Conservation (phyloP, 2,329 filamentous ascomycete species). For the Trichoderma sp. region DNA sequence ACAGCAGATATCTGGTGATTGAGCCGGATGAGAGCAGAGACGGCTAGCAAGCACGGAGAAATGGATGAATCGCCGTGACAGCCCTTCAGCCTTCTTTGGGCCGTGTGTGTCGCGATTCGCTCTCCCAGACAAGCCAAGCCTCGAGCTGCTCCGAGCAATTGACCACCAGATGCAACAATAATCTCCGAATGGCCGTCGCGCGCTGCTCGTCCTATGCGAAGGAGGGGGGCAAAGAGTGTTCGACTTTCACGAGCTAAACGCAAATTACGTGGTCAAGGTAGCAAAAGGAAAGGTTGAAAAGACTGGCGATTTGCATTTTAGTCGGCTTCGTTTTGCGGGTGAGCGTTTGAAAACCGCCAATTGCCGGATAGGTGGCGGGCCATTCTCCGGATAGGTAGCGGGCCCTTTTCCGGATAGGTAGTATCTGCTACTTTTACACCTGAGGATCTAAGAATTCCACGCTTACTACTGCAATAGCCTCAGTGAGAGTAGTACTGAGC, state of each 20-base stretch:
- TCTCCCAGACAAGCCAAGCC: neutral
- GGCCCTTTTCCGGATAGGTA: too few relatives aligned
- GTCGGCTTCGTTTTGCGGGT: neutral
- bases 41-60: neutral
- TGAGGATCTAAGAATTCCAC: too few relatives aligned
- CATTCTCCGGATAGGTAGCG: neutral
- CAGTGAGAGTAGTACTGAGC: neutral
- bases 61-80: neutral
- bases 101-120: neutral
- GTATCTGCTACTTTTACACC: neutral
- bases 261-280: neutral
- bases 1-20: neutral
- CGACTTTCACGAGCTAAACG: neutral
- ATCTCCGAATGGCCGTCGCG: neutral
- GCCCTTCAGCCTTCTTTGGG: neutral
- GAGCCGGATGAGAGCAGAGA: neutral
- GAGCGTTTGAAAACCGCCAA: neutral
- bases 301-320: neutral
- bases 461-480: too few relatives aligned
- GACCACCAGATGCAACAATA: neutral
- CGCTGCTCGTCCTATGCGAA: neutral
- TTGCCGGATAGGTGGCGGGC: neutral
- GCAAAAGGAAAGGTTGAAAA: neutral
- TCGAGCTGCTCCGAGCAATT: neutral
- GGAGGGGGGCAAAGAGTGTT: neutral